phyloP scores from a whole-genome alignment of 345 rosid species.

The Citrus glauca region DNA sequence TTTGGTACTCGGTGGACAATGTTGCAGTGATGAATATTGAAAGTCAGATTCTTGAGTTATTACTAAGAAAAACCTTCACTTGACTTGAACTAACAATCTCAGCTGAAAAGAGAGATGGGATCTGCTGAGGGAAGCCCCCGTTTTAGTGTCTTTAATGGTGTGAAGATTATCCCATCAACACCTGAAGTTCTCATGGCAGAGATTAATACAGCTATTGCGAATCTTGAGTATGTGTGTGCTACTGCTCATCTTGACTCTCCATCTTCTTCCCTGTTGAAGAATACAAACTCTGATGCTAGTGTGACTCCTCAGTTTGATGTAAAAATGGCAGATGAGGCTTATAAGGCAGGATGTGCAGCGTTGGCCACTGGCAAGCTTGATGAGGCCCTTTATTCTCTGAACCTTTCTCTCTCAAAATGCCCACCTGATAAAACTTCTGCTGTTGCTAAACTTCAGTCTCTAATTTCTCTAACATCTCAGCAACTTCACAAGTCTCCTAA shows the following conservation, averaged over 20 bases:
- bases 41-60: not conserved
- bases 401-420: constrained; percentile 40
- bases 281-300: constrained; percentile 5
- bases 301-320: constrained; percentile 37
- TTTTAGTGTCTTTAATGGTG: constrained; percentile 50
- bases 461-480: constrained; percentile 32
- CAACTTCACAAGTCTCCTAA: constrained; percentile 21
- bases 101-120: constrained; percentile 32
- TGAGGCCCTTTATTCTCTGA: constrained; percentile 60
- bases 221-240: constrained; percentile 52
- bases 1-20: not conserved
- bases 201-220: constrained; percentile 45
- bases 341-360: constrained; percentile 59
- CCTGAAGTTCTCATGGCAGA: constrained; percentile 64
- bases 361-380: constrained; percentile 66
- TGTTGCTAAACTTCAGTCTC: constrained; percentile 58
- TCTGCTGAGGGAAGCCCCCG: constrained; percentile 28
- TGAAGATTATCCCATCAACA: constrained; percentile 42
- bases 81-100: not conserved
- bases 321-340: constrained; percentile 57
- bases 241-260: constrained; percentile 37
- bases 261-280: constrained; percentile 22
- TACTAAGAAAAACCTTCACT: not conserved
- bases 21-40: not conserved
- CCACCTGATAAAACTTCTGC: constrained; percentile 43